Conservation (phyloP, 305 asterid species). For the Fraxinus baroniana region DNA sequence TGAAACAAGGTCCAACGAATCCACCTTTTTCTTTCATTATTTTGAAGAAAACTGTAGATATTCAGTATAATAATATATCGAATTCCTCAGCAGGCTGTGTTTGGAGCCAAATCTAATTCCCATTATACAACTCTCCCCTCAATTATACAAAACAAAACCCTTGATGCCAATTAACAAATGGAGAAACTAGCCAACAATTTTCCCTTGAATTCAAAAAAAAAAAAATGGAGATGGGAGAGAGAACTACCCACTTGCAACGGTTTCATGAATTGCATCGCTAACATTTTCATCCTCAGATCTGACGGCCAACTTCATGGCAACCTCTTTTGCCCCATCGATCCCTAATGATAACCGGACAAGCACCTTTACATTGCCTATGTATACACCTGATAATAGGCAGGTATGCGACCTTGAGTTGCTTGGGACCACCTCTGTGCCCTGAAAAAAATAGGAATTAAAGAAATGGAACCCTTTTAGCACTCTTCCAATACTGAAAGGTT, state of each 20-base stretch:
- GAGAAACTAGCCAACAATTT: background rate
- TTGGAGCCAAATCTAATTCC: slow-evolving; percentile 12
- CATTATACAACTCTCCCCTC: slow-evolving; percentile 18
- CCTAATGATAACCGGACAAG: slow-evolving; percentile 87
- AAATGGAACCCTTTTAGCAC: slow-evolving; percentile 8
- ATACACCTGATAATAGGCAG: slow-evolving; percentile 80
- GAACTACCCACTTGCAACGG: slow-evolving; percentile 72
- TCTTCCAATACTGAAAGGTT: background rate
- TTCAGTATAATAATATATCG: background rate
- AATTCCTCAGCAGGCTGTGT: background rate
- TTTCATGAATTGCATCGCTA: slow-evolving; percentile 82
- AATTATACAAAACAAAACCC: slow-evolving; percentile 33
- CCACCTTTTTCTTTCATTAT: background rate
- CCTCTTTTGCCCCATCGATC: slow-evolving; percentile 70
- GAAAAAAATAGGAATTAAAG: slow-evolving; percentile 14
- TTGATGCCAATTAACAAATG: slow-evolving; percentile 1
- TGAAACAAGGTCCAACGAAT: background rate
- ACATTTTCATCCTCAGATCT: slow-evolving; percentile 78
- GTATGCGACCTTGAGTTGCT: slow-evolving; percentile 81
- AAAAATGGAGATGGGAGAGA: background rate
- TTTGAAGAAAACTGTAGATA: background rate
- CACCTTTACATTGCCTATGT: slow-evolving; percentile 76
- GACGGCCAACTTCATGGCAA: slow-evolving; percentile 86
- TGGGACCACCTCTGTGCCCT: slow-evolving; percentile 83
- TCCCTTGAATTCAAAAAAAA: slow-evolving; percentile 3